phyloP scores from a whole-genome alignment of 164 flowering plant species.

The Tetrastigma voinierianum region DNA sequence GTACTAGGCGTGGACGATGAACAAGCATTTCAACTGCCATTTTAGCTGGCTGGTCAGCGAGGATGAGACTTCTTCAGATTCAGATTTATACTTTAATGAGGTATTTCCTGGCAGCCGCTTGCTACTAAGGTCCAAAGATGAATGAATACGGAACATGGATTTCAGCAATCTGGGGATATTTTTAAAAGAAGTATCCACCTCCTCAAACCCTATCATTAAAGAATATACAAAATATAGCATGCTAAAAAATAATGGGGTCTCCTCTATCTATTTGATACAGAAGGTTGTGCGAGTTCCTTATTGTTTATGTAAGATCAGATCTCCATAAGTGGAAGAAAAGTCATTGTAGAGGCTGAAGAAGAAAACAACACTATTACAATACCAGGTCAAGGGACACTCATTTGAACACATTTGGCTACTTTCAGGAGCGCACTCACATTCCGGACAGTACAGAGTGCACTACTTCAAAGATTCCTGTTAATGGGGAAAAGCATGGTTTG shows the following conservation, averaged over 20 bases:
- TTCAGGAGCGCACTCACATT: too few relatives aligned
- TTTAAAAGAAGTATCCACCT: conserved; percentile 5
- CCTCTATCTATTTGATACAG: not conserved
- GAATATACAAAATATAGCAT: not conserved
- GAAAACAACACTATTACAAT: not conserved
- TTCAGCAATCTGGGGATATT: conserved; percentile 11
- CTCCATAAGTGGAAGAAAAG: conserved; percentile 1
- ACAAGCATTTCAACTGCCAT: not conserved
- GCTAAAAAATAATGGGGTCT: conserved; percentile 2
- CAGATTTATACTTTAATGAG: not conserved
- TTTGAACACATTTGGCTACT: too few relatives aligned
- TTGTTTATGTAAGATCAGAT: not conserved
- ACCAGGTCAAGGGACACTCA: conserved; percentile 2
- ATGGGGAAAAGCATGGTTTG: conserved; percentile 5
- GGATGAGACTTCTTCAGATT: not conserved
- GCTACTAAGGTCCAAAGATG: conserved; percentile 17
- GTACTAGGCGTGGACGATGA: not conserved
- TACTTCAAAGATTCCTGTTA: conserved; percentile 3
- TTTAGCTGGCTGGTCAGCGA: not conserved
- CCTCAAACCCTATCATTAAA: conserved; percentile 3
- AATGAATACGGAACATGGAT: conserved; percentile 15
- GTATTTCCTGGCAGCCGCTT: conserved; percentile 1
- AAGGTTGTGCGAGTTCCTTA: not conserved
- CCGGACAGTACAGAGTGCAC: too few relatives aligned
- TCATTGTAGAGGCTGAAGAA: conserved; percentile 7